Percentiles rank a stretch among this genome's conserved stretches.
phyloP scores from a whole-genome alignment of 164 flowering plant genomes.

The Dillenia suffruticosa region DNA sequence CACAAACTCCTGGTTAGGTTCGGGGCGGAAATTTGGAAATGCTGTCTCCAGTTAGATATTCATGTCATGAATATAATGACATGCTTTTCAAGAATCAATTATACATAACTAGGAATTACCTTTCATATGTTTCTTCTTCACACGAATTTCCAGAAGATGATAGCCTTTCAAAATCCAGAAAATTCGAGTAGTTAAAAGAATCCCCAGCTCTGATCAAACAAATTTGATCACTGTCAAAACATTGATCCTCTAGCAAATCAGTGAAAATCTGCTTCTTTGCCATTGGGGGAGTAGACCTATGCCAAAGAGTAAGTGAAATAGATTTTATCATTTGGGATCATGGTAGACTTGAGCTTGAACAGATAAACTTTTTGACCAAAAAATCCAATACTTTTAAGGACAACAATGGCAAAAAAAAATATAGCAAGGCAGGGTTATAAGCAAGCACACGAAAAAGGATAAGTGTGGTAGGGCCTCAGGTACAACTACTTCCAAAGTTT shows the following conservation, averaged over 20 bases:
- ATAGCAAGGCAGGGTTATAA: too few relatives aligned
- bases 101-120: constrained; percentile 34
- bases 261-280: constrained; percentile 40
- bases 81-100: background rate
- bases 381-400: too few relatives aligned
- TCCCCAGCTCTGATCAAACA: constrained; percentile 42
- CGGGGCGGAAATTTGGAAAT: background rate
- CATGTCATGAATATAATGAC: too few relatives aligned
- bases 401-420: too few relatives aligned
- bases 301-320: background rate
- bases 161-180: constrained; percentile 79
- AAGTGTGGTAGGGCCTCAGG: too few relatives aligned
- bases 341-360: too few relatives aligned
- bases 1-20: background rate
- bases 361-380: too few relatives aligned
- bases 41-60: background rate
- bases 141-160: constrained; percentile 95
- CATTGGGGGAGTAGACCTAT: constrained; percentile 62
- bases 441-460: too few relatives aligned
- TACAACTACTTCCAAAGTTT: too few relatives aligned
- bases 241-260: constrained; percentile 30
- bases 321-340: too few relatives aligned
- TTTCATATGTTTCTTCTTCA: constrained; percentile 75
- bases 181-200: constrained; percentile 59
- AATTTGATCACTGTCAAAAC: constrained; percentile 26